Evolutionary conservation across 257 asterid genomes (phyloP).

Genomic region (Coffea eugenioides): DNA sequence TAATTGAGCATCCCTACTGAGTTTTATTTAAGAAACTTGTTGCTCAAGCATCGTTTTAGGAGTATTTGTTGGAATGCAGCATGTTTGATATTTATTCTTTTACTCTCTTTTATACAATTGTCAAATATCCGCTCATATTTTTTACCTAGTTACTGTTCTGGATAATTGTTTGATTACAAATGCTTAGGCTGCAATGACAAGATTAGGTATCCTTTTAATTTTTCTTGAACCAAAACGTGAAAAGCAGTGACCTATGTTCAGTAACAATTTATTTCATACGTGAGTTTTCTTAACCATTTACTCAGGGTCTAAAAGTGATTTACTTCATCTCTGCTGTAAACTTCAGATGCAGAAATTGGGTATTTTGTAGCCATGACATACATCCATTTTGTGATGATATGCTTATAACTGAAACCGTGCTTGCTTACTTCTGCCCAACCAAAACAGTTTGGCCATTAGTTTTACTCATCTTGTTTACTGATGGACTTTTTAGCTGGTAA

Average conservation of each 20-base stretch:
- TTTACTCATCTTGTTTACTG: conserved; percentile 1
- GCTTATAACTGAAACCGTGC: background rate
- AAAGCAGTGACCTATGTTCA: background rate
- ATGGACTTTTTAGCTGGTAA: background rate
- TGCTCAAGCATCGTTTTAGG: background rate
- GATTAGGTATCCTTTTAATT: background rate
- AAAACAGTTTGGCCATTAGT: background rate
- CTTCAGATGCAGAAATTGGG: background rate
- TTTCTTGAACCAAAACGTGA: background rate
- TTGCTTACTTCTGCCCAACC: background rate
- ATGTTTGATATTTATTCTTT: background rate
- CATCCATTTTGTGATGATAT: background rate
- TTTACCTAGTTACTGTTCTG: background rate
- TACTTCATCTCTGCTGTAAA: background rate
- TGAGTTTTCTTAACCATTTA: background rate
- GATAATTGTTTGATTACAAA: background rate
- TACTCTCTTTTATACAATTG: background rate
- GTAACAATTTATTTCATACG: background rate
- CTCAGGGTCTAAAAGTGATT: background rate
- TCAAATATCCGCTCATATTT: background rate
- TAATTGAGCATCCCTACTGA: background rate
- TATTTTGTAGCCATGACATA: background rate
- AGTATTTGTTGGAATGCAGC: background rate
- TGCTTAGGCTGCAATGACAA: background rate
- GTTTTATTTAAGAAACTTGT: background rate